Conservation (phyloP, 2,329 filamentous ascomycete genomes). For the Aspergillus chevalieri region DNA sequence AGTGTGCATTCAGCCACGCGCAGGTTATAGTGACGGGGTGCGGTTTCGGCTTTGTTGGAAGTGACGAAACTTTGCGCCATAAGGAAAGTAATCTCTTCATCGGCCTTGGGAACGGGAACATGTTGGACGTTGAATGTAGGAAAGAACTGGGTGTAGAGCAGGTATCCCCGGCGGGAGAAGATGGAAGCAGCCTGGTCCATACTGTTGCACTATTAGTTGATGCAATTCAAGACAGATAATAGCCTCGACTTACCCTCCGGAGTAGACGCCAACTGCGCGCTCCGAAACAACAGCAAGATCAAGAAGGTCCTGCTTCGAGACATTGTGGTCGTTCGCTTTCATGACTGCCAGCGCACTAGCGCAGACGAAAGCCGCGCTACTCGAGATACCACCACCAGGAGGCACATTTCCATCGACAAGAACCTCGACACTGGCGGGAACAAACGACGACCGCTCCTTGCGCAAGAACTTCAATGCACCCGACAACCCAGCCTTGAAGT, state of each 20-base stretch:
- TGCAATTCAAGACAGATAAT: conserved; percentile 10
- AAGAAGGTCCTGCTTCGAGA: conserved; percentile 87
- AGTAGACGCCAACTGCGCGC: conserved; percentile 90
- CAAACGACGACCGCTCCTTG: conserved; percentile 58
- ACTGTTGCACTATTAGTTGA: conserved; percentile 40
- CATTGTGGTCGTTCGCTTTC: conserved; percentile 71
- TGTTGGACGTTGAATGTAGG: conserved; percentile 70
- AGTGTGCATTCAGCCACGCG: conserved; percentile 93
- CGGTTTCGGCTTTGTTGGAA: conserved; percentile 91
- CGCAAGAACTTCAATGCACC: conserved; percentile 74
- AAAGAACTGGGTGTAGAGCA: conserved; percentile 84
- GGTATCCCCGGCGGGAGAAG: conserved; percentile 77
- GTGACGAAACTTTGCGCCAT: conserved; percentile 92
- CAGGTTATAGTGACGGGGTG: conserved; percentile 90
- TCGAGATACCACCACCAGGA: conserved; percentile 84
- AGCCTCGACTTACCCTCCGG: conserved; percentile 63
- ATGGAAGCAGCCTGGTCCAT: conserved; percentile 98
- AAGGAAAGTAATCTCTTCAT: conserved; percentile 80
- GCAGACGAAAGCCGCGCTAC: conserved; percentile 88
- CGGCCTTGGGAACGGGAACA: conserved; percentile 73
- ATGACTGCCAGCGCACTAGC: conserved; percentile 83
- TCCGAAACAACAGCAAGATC: conserved; percentile 94
- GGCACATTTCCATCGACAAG: conserved; percentile 89
- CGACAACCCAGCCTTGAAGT: conserved; percentile 87
- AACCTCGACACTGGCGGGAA: conserved; percentile 73